Evolutionary conservation across 176 grass and related monocot species (phyloP).

Genomic region (Oryza meyeriana): DNA sequence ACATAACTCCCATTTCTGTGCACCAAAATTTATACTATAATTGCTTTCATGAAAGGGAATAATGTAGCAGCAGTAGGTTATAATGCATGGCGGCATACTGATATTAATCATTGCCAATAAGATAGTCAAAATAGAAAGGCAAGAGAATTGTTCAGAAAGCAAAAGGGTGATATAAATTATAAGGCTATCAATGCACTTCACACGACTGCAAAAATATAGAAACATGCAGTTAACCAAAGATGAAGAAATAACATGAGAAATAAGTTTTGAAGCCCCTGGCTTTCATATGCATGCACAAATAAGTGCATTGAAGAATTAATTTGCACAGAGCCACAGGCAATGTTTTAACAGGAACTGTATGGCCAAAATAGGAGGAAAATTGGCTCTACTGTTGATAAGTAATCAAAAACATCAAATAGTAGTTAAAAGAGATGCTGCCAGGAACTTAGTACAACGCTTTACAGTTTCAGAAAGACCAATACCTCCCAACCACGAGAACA

Average conservation of each 20-base stretch:
- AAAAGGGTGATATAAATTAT: background rate
- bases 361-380: background rate
- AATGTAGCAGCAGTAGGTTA: background rate
- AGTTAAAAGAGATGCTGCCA: background rate
- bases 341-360: background rate
- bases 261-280: background rate
- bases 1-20: background rate
- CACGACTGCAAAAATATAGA: background rate
- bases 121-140: background rate
- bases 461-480: conserved; percentile 1
- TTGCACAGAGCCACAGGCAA: background rate
- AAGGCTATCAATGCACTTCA: background rate
- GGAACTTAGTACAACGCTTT: background rate
- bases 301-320: background rate
- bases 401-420: background rate
- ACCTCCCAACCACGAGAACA: conserved; percentile 82
- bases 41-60: background rate
- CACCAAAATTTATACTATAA: background rate
- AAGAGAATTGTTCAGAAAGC: background rate
- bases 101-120: background rate
- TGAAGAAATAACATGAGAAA: background rate
- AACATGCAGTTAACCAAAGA: background rate
- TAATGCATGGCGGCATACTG: background rate
- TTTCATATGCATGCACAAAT: background rate
- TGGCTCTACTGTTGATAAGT: background rate